Evolutionary conservation across 371 early-diverging fungal genomes (phyloP).

Genomic region (Rhizopus arrhizus): DNA sequence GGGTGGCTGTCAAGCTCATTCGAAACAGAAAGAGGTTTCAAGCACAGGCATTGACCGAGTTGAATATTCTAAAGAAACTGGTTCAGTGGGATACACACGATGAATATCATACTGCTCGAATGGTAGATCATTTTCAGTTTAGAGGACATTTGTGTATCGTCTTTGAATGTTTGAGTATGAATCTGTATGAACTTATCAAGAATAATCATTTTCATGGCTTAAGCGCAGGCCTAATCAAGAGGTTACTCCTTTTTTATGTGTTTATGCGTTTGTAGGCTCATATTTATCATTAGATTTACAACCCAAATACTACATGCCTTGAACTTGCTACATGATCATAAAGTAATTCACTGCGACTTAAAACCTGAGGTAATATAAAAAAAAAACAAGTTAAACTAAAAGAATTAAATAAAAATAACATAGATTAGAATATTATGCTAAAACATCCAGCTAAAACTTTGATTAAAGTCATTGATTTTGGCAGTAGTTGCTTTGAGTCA

Average conservation of each 20-base stretch:
- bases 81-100: constrained; percentile 75
- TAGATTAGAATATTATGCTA: constrained; percentile 61
- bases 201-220: constrained; percentile 94
- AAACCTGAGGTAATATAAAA: constrained; percentile 81
- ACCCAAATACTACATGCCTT: constrained; percentile 82
- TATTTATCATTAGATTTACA: constrained; percentile 60
- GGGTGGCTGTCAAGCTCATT: constrained; percentile 94
- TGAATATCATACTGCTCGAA: constrained; percentile 81
- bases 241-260: constrained; percentile 71
- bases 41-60: constrained; percentile 91
- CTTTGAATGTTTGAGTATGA: constrained; percentile 93
- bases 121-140: constrained; percentile 91
- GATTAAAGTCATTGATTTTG: constrained; percentile 94
- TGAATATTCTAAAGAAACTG: constrained; percentile 80
- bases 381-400: neutral
- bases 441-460: constrained; percentile 46
- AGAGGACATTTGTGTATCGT: constrained; percentile 94
- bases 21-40: constrained; percentile 95
- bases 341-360: constrained; percentile 97
- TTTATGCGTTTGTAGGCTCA: no score
- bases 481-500: constrained; percentile 75
- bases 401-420: neutral
- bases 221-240: constrained; percentile 81
- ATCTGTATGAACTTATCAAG: constrained; percentile 96
- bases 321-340: constrained; percentile 71